Percentiles rank a stretch among this genome's conserved stretches.
Conservation (phyloP, 306 rosid genomes). For the Hippophae rhamnoides region DNA sequence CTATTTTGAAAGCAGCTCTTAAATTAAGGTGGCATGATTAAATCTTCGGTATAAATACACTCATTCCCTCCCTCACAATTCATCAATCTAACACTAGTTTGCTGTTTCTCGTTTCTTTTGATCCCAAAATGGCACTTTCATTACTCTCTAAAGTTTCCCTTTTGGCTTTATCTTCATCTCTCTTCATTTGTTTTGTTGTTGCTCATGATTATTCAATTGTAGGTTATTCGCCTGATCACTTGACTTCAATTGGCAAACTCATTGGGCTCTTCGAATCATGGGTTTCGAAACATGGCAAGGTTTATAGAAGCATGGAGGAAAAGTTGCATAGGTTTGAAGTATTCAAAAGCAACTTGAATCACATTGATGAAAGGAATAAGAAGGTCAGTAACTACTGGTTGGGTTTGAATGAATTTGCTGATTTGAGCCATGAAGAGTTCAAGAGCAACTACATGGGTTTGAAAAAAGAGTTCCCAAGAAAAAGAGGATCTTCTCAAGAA, state of each 20-base stretch:
- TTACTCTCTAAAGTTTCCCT: conserved; percentile 24
- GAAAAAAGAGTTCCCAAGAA: conserved; percentile 17
- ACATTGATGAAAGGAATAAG: conserved; percentile 46
- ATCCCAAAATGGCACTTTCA: conserved; percentile 23
- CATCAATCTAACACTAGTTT: conserved; percentile 7
- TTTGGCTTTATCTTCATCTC: conserved; percentile 14
- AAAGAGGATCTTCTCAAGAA: conserved; percentile 16
- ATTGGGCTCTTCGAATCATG: conserved; percentile 36
- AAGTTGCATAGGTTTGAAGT: conserved; percentile 38
- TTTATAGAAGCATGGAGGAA: conserved; percentile 32
- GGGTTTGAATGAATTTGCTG: conserved; percentile 44
- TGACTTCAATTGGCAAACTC: conserved; percentile 33
- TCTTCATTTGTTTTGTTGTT: conserved; percentile 15
- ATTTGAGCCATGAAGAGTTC: conserved; percentile 46
- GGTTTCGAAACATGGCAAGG: conserved; percentile 34
- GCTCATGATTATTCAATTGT: conserved; percentile 36
- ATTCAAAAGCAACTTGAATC: conserved; percentile 38
- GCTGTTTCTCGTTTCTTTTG: background rate
- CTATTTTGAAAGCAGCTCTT: conserved; percentile 24
- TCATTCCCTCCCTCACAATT: conserved; percentile 15
- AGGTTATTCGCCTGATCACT: conserved; percentile 34
- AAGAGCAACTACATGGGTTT: conserved; percentile 38
- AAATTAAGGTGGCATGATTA: conserved; percentile 15
- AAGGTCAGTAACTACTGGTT: conserved; percentile 35
- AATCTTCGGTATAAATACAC: conserved; percentile 6